phyloP scores from a whole-genome alignment of 2,329 filamentous ascomycete genomes.

The Annulohypoxylon truncatum region DNA sequence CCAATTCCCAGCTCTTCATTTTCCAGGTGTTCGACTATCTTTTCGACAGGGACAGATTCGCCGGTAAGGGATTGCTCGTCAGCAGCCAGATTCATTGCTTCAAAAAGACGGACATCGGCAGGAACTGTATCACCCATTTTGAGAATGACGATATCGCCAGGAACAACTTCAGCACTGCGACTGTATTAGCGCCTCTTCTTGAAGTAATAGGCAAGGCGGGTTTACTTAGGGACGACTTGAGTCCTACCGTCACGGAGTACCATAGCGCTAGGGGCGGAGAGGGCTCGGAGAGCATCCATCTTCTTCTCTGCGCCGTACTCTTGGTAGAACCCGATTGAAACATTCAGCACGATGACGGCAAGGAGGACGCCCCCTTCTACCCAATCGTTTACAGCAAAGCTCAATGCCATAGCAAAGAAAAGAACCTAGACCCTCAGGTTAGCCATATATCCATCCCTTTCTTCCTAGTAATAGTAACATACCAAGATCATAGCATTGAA shows the following conservation, averaged over 20 bases:
- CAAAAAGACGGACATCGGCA: constrained; percentile 76
- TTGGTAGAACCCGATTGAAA: constrained; percentile 74
- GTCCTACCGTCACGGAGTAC: constrained; percentile 70
- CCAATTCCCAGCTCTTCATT: constrained; percentile 71
- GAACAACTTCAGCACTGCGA: constrained; percentile 70
- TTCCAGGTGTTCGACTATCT: constrained; percentile 67
- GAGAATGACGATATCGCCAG: constrained; percentile 75
- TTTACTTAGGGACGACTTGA: constrained; percentile 68
- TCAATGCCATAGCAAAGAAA: constrained; percentile 79
- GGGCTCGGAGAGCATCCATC: constrained; percentile 71
- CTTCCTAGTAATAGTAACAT: constrained; percentile 46
- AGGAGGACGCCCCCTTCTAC: constrained; percentile 76
- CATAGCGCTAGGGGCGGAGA: constrained; percentile 72
- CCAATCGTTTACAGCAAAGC: constrained; percentile 74
- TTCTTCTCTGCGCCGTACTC: constrained; percentile 74
- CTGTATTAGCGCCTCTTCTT: constrained; percentile 5
- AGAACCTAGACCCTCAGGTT: constrained; percentile 72
- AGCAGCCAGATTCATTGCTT: constrained; percentile 81
- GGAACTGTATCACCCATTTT: constrained; percentile 81
- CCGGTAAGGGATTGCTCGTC: constrained; percentile 83
- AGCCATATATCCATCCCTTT: constrained; percentile 35
- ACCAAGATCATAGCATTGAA: constrained; percentile 83
- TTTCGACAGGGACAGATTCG: constrained; percentile 78
- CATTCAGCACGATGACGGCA: constrained; percentile 76
- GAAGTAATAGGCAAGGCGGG: constrained; percentile 33